Percentiles rank a stretch among this genome's conserved stretches.
Conservation (phyloP, 2,329 filamentous ascomycete species). For the Cladophialophora bantiana region DNA sequence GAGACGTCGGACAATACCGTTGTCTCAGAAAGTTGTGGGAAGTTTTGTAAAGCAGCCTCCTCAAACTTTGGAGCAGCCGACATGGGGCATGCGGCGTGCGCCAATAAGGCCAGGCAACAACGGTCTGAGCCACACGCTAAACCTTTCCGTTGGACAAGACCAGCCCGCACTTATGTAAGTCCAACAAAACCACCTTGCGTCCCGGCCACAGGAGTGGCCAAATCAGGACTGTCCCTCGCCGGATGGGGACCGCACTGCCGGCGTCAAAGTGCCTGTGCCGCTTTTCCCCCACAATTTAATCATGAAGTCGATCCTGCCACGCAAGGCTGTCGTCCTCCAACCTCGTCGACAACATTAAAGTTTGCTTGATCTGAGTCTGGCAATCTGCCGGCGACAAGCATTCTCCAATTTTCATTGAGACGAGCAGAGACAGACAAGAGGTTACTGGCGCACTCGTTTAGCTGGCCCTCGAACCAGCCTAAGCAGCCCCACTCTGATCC, state of each 20-base stretch:
- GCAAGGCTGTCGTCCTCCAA: not conserved
- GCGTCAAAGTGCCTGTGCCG: not conserved
- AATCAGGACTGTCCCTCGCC: not conserved
- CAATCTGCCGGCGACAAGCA: not conserved
- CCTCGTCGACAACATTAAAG: not conserved
- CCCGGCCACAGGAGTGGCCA: not conserved
- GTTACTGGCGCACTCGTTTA: not conserved
- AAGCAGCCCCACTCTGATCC: not conserved
- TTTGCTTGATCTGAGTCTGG: not conserved
- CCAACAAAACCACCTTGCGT: slow-evolving; percentile 22
- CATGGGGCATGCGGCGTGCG: not conserved
- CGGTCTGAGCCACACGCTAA: not conserved
- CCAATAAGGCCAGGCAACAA: not conserved
- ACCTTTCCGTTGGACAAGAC: not conserved
- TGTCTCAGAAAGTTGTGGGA: not conserved
- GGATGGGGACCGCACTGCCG: not conserved
- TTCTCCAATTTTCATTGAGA: not conserved
- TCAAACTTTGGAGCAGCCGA: not conserved
- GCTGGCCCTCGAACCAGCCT: not conserved
- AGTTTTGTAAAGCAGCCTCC: slow-evolving; percentile 14
- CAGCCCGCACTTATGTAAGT: slow-evolving; percentile 3
- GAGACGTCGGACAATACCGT: not conserved
- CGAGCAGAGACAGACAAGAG: not conserved
- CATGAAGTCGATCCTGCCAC: not conserved
- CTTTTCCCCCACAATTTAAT: not conserved